phyloP scores from a whole-genome alignment of 768 basidiomycete species.

The Chalciporus sphaerocephalus region DNA sequence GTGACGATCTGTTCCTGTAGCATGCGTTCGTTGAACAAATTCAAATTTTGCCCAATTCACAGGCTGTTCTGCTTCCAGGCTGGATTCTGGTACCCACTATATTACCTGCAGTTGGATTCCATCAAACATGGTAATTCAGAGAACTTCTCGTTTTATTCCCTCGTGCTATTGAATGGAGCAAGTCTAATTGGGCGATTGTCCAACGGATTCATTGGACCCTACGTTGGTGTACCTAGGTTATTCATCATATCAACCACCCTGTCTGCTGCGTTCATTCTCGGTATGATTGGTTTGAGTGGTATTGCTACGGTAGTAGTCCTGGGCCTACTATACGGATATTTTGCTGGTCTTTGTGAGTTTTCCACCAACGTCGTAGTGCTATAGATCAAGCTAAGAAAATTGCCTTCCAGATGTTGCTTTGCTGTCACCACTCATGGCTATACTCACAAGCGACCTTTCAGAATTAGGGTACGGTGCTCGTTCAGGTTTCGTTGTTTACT shows the following conservation, averaged over 20 bases:
- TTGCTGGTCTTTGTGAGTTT: slow-evolving; percentile 39
- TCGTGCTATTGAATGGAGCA: slow-evolving; percentile 50
- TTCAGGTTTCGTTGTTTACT: background rate
- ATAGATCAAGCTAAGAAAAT: background rate
- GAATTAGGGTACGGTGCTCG: slow-evolving; percentile 45
- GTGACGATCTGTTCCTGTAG: background rate
- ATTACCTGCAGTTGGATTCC: slow-evolving; percentile 54
- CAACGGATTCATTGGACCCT: slow-evolving; percentile 40
- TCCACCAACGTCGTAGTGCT: background rate
- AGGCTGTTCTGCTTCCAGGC: slow-evolving; percentile 28
- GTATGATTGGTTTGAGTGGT: slow-evolving; percentile 38
- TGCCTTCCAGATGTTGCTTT: slow-evolving; percentile 32
- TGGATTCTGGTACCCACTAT: slow-evolving; percentile 48
- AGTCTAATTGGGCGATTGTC: slow-evolving; percentile 49
- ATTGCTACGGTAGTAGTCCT: slow-evolving; percentile 36
- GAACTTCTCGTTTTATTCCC: slow-evolving; percentile 52
- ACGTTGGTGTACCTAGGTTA: slow-evolving; percentile 42
- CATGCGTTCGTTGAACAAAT: background rate
- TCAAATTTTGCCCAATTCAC: background rate
- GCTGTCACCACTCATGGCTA: slow-evolving; percentile 40
- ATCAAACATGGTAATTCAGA: slow-evolving; percentile 42
- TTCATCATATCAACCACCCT: slow-evolving; percentile 33
- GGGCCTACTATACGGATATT: slow-evolving; percentile 44
- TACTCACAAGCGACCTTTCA: slow-evolving; percentile 40
- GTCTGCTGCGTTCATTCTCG: slow-evolving; percentile 38